Evolutionary conservation across 2,329 filamentous ascomycete genomes (phyloP).

Genomic region (Ceratocystis albifundus): DNA sequence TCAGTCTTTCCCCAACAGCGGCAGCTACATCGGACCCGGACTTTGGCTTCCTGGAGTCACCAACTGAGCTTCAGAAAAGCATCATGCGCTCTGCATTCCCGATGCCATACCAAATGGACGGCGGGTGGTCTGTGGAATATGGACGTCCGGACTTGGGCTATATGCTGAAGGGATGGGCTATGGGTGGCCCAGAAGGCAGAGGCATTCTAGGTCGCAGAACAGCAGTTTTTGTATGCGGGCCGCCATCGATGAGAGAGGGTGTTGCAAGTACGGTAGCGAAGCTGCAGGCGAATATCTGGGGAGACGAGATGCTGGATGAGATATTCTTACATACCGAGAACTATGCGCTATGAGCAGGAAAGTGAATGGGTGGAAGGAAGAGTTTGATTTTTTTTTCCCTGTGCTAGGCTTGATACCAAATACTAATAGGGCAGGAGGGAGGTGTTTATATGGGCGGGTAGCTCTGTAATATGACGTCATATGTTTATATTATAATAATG

Average conservation of each 20-base stretch:
- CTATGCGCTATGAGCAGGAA: constrained; percentile 56
- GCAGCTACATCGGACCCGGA: constrained; percentile 52
- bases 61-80: constrained; percentile 78
- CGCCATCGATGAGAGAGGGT: constrained; percentile 73
- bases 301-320: constrained; percentile 66
- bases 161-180: constrained; percentile 73
- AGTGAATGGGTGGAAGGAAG: not conserved
- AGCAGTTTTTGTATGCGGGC: constrained; percentile 88
- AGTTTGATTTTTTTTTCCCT: not conserved
- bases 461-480: no score
- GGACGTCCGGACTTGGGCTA: constrained; percentile 78
- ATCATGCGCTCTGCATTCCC: constrained; percentile 85
- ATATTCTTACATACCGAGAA: constrained; percentile 93
- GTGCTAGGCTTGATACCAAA: not conserved
- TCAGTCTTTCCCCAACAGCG: constrained; percentile 31
- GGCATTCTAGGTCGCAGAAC: constrained; percentile 67
- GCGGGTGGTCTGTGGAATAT: constrained; percentile 87
- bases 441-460: no score
- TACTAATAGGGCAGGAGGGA: not conserved
- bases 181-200: constrained; percentile 52
- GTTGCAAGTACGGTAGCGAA: constrained; percentile 76
- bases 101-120: constrained; percentile 52
- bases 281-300: constrained; percentile 75
- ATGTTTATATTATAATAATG: no score
- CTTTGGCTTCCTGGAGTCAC: constrained; percentile 72